Evolutionary conservation across 1,139 yeast genomes (phyloP).

Genomic region (Candida mesenterica): DNA sequence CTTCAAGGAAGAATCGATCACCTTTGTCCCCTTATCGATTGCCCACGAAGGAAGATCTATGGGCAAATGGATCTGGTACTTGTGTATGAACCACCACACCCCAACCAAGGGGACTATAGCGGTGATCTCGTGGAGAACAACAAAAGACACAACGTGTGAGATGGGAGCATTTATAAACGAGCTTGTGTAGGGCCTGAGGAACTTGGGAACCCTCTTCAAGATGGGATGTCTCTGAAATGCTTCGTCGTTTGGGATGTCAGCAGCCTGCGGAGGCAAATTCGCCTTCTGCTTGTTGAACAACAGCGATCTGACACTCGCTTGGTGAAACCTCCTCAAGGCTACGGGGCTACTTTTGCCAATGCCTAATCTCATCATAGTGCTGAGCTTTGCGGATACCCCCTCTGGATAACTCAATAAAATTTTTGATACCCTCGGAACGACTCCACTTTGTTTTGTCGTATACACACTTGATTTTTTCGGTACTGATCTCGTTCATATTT

Average conservation of each 20-base stretch:
- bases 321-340: conserved; percentile 1
- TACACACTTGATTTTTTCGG: too few species aligned
- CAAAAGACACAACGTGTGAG: conserved; percentile 68
- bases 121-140: conserved; percentile 79
- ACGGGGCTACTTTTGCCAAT: neutral
- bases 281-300: neutral
- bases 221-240: conserved; percentile 27
- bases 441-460: too few species aligned
- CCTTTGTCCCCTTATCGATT: conserved; percentile 57
- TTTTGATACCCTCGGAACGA: too few species aligned
- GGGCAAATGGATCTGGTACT: conserved; percentile 39
- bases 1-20: conserved; percentile 49
- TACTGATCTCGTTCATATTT: too few species aligned
- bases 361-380: neutral
- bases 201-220: conserved; percentile 42
- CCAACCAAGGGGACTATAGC: conserved; percentile 79
- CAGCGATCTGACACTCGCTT: neutral
- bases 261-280: too few species aligned
- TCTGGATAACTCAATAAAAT: too few species aligned
- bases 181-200: conserved; percentile 49
- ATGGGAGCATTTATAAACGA: conserved; percentile 60
- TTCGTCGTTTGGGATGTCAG: neutral
- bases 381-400: too few species aligned
- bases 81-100: conserved; percentile 72
- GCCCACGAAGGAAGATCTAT: conserved; percentile 69